Evolutionary conservation across 148 eudicot species (phyloP), one percentile per base, ranked within the genome.

Genomic region (Euryodendron excelsum): DNA sequence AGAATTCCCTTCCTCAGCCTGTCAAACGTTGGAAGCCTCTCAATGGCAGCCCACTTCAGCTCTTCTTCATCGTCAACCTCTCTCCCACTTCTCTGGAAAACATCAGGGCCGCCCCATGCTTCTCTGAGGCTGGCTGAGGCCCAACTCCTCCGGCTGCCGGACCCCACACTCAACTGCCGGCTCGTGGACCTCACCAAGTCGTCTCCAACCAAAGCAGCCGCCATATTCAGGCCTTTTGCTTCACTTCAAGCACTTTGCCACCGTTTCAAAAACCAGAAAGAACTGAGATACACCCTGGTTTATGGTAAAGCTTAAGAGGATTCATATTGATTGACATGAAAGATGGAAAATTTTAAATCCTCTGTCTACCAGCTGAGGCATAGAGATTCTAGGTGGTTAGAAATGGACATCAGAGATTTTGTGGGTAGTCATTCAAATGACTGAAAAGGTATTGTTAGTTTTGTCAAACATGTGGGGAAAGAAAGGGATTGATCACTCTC

Each of bases 21-120:
- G 55, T 82, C 81, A 72, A 69, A 87, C 3, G 90, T 87, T 2
- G 90, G 90, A 20, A 87, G 85, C 50, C 87, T 76, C 50, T 87
- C 90, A 36, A 87, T 87, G 27, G 90, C 90, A 23, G 90, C 90
- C 87, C 90, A 84, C 69, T 50, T 80, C 14, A 87, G 86, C 72
- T 87, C 86, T 36, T 87, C 84, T 60, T 87, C 87, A 47, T 87
- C 90, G 21, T 87, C n/a, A n/a, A n/a, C 77, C 5, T 73, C 80
- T 48, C 86, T 84, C 72, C 80, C 78, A 78, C 86, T 84, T 34
- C 74, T 73, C 45, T 78, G 70, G 69, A 84, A 87, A 60, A 82
- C 77, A 61, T 84, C 85, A 0, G 77, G 70, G 15, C 0, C 76
- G 79, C 41, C 86, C 86, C 2, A 80, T 23, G 72, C 86, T 58